Evolutionary conservation across 345 rosid species (phyloP).

Genomic region (Sonneratia caseolaris): DNA sequence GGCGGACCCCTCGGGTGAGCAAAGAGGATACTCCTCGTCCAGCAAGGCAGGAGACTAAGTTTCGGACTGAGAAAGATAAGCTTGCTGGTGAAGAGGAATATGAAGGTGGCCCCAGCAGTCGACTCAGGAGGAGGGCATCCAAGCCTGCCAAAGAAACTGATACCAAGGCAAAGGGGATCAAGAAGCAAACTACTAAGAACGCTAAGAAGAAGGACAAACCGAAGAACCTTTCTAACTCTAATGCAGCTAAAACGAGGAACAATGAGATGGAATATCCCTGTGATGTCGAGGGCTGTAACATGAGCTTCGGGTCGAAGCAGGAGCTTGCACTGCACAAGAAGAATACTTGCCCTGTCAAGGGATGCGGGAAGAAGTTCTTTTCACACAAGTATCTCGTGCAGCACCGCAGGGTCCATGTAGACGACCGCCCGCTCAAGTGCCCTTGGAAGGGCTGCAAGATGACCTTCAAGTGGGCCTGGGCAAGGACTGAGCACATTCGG

Average conservation of each 20-base stretch:
- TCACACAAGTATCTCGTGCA: conserved; percentile 96
- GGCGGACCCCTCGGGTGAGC: conserved; percentile 16
- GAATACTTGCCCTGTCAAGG: conserved; percentile 82
- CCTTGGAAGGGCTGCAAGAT: conserved; percentile 99
- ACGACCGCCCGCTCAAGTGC: conserved; percentile 95
- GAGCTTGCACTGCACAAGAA: conserved; percentile 65
- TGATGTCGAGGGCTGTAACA: conserved; percentile 84
- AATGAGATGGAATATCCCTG: conserved; percentile 62
- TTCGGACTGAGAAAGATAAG: conserved; percentile 23
- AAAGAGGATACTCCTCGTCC: conserved; percentile 16
- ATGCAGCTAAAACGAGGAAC: conserved; percentile 27
- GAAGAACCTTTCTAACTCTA: conserved; percentile 20
- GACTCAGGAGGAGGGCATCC: conserved; percentile 52
- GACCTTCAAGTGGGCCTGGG: conserved; percentile 99
- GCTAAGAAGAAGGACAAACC: conserved; percentile 35
- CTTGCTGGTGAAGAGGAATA: conserved; percentile 25
- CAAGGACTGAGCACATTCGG: conserved; percentile 86
- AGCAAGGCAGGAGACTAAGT: conserved; percentile 28
- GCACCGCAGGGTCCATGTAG: conserved; percentile 75
- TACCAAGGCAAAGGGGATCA: conserved; percentile 31
- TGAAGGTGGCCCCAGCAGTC: conserved; percentile 69
- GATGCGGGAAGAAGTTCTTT: conserved; percentile 88
- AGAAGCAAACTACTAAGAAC: conserved; percentile 24
- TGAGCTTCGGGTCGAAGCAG: conserved; percentile 66
- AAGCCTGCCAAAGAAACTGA: conserved; percentile 31